Base-by-base conservation (phyloP, 2,329 filamentous ascomycete genomes). In the Sporothrix humicola region DNA sequence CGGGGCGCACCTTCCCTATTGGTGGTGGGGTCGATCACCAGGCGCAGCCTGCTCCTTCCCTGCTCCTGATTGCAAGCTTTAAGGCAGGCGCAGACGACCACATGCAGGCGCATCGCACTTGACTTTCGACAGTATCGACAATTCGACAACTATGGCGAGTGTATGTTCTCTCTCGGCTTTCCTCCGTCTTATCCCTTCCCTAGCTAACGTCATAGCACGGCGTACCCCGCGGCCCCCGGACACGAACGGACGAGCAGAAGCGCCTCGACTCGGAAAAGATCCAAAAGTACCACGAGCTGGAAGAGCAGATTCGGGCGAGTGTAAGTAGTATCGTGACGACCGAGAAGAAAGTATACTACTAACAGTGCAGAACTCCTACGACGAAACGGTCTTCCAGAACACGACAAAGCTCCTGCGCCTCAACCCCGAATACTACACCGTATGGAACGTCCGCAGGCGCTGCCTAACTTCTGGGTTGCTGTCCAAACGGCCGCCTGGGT, bases 351-450 rank as follows among this genome's bases (percentile, higher is more conserved):
- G 26, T 5, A 37, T 3, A 3, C 63, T 15, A 26, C 48, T 44
- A 23, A 59, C 50, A 20, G 4, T 81, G 1, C 80, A 84, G 69
- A 80, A 79, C 75, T 83, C 87, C 77, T 87, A 85, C 80, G 86
- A 85, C 58, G 77, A 84, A 72, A 85, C 89, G 73, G 87, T 90
- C 56, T 88, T 95, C 78, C 83, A 88, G 76, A 87, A 92, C 72
- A 92, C 91, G 48, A 90, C 91, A n/a, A 90, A 89, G 77, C 87
- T 96, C 61, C 86, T 95, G 72, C 87, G 87, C 65, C 87, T 91
- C 78, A 97, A 97, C 81, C 93, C 93, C 37, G 93, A 97, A 82
- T 95, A 95, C 85, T 96, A 96, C 84, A 95, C 93, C 73, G 88
- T 94, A 87, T 97, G 93, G 93, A 97, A 97, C 86, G 88, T 91